Conservation (phyloP, 768 basidiomycete genomes). For the Auricularia auricula-judae region DNA sequence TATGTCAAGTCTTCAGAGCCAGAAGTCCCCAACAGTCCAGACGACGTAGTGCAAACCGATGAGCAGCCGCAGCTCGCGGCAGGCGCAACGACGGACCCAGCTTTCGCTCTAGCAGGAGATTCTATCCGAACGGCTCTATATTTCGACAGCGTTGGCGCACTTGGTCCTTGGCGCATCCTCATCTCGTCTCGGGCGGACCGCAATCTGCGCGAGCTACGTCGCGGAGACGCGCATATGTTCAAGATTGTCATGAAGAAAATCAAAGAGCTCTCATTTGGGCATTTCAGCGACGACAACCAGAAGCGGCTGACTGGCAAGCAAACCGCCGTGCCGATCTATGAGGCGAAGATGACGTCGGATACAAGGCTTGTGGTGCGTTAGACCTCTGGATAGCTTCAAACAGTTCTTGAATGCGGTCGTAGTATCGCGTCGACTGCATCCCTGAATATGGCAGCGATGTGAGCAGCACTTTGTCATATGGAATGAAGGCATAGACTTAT, state of each 20-base stretch:
- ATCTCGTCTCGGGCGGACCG: constrained; percentile 40
- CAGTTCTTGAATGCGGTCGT: background rate
- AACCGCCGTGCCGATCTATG: constrained; percentile 46
- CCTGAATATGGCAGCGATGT: constrained; percentile 25
- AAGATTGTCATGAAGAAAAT: constrained; percentile 56
- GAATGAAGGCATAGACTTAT: background rate
- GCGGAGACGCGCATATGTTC: constrained; percentile 36
- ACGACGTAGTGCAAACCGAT: background rate
- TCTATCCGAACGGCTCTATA: constrained; percentile 51
- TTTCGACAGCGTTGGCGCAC: constrained; percentile 46
- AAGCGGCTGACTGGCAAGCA: constrained; percentile 38
- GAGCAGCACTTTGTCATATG: background rate
- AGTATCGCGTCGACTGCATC: constrained; percentile 42
- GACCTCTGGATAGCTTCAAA: background rate
- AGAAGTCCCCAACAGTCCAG: constrained; percentile 3
- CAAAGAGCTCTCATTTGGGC: constrained; percentile 59
- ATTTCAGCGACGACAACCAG: constrained; percentile 60
- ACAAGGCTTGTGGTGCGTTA: constrained; percentile 36
- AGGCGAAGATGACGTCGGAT: constrained; percentile 55
- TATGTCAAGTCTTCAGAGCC: constrained; percentile 11
- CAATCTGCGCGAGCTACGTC: constrained; percentile 36
- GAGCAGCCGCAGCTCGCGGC: constrained; percentile 8
- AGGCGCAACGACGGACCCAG: background rate
- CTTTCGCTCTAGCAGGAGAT: constrained; percentile 36
- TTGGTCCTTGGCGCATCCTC: constrained; percentile 55